phyloP scores from a whole-genome alignment of 192 early-diverging fungal species.

The Jimgerdemannia lactiflua region DNA sequence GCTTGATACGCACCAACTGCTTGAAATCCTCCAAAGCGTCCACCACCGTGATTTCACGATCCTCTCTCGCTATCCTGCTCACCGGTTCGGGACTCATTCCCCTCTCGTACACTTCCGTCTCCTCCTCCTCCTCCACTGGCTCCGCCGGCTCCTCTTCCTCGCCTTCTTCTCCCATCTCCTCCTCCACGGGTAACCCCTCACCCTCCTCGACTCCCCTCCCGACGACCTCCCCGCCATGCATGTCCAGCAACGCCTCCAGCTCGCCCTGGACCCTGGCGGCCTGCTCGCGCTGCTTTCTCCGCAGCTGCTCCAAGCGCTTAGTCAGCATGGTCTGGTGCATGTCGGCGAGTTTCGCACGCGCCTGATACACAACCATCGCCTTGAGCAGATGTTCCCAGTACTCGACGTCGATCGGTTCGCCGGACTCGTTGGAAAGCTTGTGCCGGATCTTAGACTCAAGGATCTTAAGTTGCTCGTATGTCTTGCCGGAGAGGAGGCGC shows the following conservation, averaged over 20 bases:
- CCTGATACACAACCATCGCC: conserved; percentile 77
- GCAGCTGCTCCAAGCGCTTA: conserved; percentile 71
- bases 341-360: conserved; percentile 68
- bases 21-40: conserved; percentile 60
- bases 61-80: conserved; percentile 46
- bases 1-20: conserved; percentile 48
- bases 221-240: conserved; percentile 38
- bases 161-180: conserved; percentile 45
- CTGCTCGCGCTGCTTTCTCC: conserved; percentile 51
- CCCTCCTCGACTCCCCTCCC: conserved; percentile 30
- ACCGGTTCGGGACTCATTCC: conserved; percentile 63
- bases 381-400: conserved; percentile 90
- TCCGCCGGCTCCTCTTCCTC: conserved; percentile 49
- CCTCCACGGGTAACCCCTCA: conserved; percentile 35
- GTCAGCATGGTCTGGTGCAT: conserved; percentile 81
- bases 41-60: conserved; percentile 49
- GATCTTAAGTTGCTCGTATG: conserved; percentile 63
- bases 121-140: conserved; percentile 37
- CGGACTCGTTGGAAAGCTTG: conserved; percentile 56
- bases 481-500: conserved; percentile 68
- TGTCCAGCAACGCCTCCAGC: conserved; percentile 46
- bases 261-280: conserved; percentile 53
- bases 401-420: conserved; percentile 83
- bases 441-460: conserved; percentile 75
- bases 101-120: conserved; percentile 53